A percentile compares a stretch with the other conserved stretches of the same genome.
phyloP scores from a whole-genome alignment of 1,284 basidiomycete species.

The Melanopsichium pennsylvanicum region DNA sequence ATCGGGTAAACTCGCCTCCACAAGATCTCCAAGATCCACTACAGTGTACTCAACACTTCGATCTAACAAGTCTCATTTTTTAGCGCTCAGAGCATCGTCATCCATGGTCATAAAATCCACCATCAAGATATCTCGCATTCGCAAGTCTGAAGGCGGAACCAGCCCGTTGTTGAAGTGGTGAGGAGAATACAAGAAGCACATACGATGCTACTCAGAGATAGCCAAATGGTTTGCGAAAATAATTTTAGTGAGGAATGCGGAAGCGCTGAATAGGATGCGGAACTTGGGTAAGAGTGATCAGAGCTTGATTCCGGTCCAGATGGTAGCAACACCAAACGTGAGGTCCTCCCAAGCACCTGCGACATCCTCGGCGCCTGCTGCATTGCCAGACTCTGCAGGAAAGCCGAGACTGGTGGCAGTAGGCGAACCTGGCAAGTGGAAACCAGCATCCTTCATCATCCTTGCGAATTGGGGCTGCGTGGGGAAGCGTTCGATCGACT shows the following conservation, averaged over 20 bases:
- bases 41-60: slow-evolving; percentile 1
- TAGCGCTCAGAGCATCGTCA: no score
- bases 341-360: slow-evolving; percentile 63
- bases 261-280: no score
- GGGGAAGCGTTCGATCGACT: slow-evolving; percentile 95
- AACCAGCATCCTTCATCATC: slow-evolving; percentile 72
- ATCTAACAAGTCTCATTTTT: not conserved
- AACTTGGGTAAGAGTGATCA: slow-evolving; percentile 7
- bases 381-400: slow-evolving; percentile 32
- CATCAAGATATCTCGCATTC: not conserved
- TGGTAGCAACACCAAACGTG: slow-evolving; percentile 62
- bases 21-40: no score
- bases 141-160: not conserved
- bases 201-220: no score
- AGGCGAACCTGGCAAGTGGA: slow-evolving; percentile 62
- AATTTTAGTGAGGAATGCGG: no score
- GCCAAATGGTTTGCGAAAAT: no score
- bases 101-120: no score
- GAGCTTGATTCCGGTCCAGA: slow-evolving; percentile 61
- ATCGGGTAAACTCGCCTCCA: slow-evolving; percentile 5
- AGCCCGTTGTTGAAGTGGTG: slow-evolving; percentile 15
- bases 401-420: slow-evolving; percentile 56
- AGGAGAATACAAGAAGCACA: slow-evolving; percentile 13
- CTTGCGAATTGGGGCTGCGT: slow-evolving; percentile 85
- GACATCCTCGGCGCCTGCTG: slow-evolving; percentile 39